phyloP scores from a whole-genome alignment of 179 eudicot genomes.

The Spergularia azorica region DNA sequence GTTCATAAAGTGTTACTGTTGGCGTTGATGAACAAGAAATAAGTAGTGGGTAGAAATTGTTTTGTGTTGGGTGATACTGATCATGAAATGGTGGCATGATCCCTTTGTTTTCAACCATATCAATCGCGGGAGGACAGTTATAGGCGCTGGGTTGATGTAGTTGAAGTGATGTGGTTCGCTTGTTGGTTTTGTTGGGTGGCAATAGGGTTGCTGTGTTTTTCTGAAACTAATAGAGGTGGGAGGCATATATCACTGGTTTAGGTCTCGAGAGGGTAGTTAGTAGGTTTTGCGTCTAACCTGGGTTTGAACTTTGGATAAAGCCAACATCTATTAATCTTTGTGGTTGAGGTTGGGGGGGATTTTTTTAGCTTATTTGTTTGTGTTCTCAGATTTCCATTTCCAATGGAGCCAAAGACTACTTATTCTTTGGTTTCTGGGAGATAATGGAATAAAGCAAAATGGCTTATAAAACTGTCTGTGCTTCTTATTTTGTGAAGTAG shows the following conservation, averaged over 20 bases:
- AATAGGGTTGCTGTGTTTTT: neutral
- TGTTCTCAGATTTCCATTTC: no score
- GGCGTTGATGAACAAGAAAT: neutral
- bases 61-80: neutral
- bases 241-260: neutral
- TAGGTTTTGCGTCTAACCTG: neutral
- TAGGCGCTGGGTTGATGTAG: neutral
- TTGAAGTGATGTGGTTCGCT: neutral
- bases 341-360: no score
- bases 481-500: no score
- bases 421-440: no score
- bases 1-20: neutral
- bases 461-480: no score
- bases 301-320: neutral
- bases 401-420: no score
- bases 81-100: neutral
- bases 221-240: neutral
- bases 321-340: no score
- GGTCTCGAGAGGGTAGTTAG: neutral
- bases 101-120: neutral
- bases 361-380: no score
- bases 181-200: neutral
- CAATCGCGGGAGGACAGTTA: no score
- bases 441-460: no score
- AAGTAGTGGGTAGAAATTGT: neutral